Evolutionary conservation across 164 flowering plant species (phyloP).

Genomic region (Platanus orientalis): DNA sequence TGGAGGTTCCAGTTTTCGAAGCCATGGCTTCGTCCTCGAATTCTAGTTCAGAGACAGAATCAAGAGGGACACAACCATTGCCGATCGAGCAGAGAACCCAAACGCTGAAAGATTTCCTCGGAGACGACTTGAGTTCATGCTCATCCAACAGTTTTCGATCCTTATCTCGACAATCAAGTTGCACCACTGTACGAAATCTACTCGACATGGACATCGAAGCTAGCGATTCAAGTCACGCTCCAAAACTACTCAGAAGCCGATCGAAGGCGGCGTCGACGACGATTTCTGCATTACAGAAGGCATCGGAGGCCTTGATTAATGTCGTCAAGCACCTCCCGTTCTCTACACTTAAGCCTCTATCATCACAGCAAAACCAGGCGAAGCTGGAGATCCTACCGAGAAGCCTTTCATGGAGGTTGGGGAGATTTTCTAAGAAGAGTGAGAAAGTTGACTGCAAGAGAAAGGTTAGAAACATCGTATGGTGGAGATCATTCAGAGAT

Average conservation of each 20-base stretch:
- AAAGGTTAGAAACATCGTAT: slow-evolving; percentile 36
- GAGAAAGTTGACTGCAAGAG: slow-evolving; percentile 2
- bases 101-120: slow-evolving; percentile 61
- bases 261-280: slow-evolving; percentile 25
- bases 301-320: slow-evolving; percentile 43
- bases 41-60: not conserved
- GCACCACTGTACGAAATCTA: slow-evolving; percentile 41
- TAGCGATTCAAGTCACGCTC: slow-evolving; percentile 3
- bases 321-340: slow-evolving; percentile 50
- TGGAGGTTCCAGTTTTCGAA: not conserved
- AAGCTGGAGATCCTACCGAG: slow-evolving; percentile 23
- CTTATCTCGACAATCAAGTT: slow-evolving; percentile 45
- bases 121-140: slow-evolving; percentile 61
- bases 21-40: slow-evolving; percentile 5
- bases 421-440: slow-evolving; percentile 40
- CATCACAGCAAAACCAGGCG: not conserved
- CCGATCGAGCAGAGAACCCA: slow-evolving; percentile 16
- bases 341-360: slow-evolving; percentile 15
- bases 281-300: slow-evolving; percentile 47
- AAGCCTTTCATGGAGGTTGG: slow-evolving; percentile 42
- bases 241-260: slow-evolving; percentile 16
- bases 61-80: not conserved
- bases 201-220: slow-evolving; percentile 43
- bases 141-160: slow-evolving; percentile 67
- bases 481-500: slow-evolving; percentile 48